Conservation (phyloP, 2,329 filamentous ascomycete genomes). For the Cercospora beticola region DNA sequence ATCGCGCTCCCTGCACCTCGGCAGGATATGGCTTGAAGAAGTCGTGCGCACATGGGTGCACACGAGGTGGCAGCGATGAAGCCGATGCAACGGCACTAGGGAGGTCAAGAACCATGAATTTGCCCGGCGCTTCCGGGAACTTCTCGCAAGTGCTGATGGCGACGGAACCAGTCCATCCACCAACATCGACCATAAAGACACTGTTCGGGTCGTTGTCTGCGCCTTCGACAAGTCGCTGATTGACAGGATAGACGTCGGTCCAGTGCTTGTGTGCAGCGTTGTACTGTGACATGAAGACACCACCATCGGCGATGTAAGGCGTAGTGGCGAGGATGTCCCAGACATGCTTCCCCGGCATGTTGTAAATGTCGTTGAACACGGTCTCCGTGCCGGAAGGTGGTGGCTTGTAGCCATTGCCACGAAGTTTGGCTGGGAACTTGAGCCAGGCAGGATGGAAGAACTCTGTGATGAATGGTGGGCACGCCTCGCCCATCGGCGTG, state of each 20-base stretch:
- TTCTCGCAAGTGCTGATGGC: background rate
- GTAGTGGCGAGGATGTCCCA: slow-evolving; percentile 12
- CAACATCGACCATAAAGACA: slow-evolving; percentile 17
- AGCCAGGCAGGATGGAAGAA: slow-evolving; percentile 7
- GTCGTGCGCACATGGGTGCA: slow-evolving; percentile 33
- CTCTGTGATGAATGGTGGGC: slow-evolving; percentile 4
- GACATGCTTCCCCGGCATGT: slow-evolving; percentile 3
- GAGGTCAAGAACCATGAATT: slow-evolving; percentile 9
- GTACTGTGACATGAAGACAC: slow-evolving; percentile 11
- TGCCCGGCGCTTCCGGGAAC: slow-evolving; percentile 9
- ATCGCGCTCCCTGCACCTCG: slow-evolving; percentile 25
- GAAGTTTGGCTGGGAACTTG: background rate
- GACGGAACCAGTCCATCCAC: slow-evolving; percentile 7
- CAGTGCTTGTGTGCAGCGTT: slow-evolving; percentile 3
- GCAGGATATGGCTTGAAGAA: slow-evolving; percentile 37
- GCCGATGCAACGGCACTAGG: background rate
- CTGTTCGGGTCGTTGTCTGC: background rate
- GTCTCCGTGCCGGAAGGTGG: slow-evolving; percentile 1
- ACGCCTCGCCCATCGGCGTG: slow-evolving; percentile 3
- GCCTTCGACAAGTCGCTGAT: slow-evolving; percentile 3
- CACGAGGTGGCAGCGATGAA: slow-evolving; percentile 2
- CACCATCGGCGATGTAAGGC: background rate
- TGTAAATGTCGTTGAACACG: slow-evolving; percentile 13
- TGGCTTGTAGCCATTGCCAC: slow-evolving; percentile 2
- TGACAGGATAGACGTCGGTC: slow-evolving; percentile 5